A percentile compares a stretch with the other conserved stretches of the same genome.
phyloP scores from a whole-genome alignment of 2,329 filamentous ascomycete species.

The Fusarium anguioides region DNA sequence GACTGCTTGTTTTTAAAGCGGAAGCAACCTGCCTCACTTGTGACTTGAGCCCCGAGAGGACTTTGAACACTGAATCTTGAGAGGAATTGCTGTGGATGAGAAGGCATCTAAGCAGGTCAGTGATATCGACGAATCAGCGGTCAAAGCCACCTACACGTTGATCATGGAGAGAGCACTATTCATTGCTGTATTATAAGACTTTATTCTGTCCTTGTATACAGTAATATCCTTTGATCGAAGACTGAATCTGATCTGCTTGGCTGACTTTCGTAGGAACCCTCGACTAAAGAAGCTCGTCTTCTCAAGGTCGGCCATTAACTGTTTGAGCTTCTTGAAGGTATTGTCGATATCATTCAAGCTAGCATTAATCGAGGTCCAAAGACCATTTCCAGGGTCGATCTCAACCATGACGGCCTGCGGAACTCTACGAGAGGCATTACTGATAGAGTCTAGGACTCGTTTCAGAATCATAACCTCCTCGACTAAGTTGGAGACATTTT shows the following conservation, averaged over 20 bases:
- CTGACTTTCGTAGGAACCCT: background rate
- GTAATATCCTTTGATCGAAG: background rate
- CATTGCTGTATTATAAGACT: background rate
- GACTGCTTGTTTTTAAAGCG: no score
- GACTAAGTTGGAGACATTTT: background rate
- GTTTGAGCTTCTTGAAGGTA: background rate
- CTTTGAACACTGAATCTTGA: no score
- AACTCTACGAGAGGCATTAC: background rate
- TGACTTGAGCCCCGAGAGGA: no score
- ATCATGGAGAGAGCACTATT: no score
- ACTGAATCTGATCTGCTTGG: background rate
- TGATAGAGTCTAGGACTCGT: background rate
- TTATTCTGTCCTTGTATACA: background rate
- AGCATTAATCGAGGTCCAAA: background rate
- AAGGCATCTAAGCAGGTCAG: no score
- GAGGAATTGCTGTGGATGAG: no score
- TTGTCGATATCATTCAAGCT: background rate
- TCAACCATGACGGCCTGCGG: background rate
- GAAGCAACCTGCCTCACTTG: no score
- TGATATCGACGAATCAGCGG: no score
- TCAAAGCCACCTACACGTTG: no score
- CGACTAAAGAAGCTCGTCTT: background rate
- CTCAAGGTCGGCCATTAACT: background rate
- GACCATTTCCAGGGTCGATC: background rate
- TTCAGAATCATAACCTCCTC: background rate